Evolutionary conservation across 164 flowering plant species (phyloP), one percentile per base, ranked within the genome.

Genomic region (Santalum album): DNA sequence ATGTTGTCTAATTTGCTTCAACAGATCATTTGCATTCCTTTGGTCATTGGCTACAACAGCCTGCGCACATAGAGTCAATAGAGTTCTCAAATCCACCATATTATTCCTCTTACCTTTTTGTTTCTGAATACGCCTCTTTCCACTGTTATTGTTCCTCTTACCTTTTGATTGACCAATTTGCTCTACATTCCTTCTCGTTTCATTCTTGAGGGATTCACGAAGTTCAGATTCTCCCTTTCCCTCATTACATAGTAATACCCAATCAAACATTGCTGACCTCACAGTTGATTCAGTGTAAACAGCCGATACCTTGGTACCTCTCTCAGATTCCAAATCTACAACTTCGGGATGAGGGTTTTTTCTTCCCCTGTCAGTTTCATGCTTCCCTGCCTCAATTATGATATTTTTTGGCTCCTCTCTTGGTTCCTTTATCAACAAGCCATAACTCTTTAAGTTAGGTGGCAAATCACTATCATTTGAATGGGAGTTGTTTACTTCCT

Each of bases 221-320:
- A 68, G 68, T 39, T 50, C 68, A 25, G 65, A 55, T 32, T 63
- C 70, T 39, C 53, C 39, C 18, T 67, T 36, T 10, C 53, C 71
- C 24, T 48, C 34, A 52, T 50, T 27, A 51, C 59, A 50, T 34
- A 72, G 56, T 43, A 69, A 51, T 50, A 72, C 64, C 32, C 11
- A 34, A 63, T 72, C 73, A 43, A 65, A 63, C 63, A 65, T 53
- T 39, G 60, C 71, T 5, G 69, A 49, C 22, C 68, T 64, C 42
- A 59, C 7, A 50, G 54, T 59, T 20, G 61, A 49, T 32, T 72
- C 76, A 34, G 38, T 25, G 50, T 49, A 71, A 58, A 59, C 51
- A 45, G 75, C 75, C 2, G 68, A 64, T 54, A 44, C 65, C 56
- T 73, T 73, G 34, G 26, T 56, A 22, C 39, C 64, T 25, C 77